Percentiles rank a stretch among this genome's conserved stretches.
Conservation (phyloP, 345 rosid genomes). For the Orychophragmus violaceus region DNA sequence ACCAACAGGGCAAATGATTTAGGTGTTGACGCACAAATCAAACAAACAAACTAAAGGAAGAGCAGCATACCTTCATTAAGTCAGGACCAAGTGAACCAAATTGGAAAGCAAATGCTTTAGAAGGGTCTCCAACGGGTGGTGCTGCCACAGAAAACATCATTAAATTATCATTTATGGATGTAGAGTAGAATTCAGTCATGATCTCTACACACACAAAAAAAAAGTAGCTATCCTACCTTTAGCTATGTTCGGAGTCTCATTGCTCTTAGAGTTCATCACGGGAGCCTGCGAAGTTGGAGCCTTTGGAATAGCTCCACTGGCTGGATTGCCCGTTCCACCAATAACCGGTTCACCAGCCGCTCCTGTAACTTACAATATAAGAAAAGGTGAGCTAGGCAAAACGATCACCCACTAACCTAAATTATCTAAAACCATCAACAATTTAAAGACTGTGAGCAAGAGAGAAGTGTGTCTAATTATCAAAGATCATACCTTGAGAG, state of each 20-base stretch:
- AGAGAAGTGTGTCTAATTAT: no score
- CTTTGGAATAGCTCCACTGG: conserved; percentile 56
- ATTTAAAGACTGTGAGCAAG: no score
- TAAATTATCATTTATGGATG: neutral
- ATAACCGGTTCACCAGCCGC: conserved; percentile 41
- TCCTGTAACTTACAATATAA: conserved; percentile 30
- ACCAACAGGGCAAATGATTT: conserved; percentile 9
- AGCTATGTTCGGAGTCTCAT: conserved; percentile 35
- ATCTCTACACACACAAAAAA: neutral
- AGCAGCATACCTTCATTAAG: conserved; percentile 69
- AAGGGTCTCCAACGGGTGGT: conserved; percentile 59
- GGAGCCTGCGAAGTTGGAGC: conserved; percentile 75
- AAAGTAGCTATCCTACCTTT: conserved; percentile 42
- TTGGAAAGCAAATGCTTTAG: conserved; percentile 64
- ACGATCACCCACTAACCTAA: neutral
- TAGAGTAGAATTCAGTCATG: neutral
- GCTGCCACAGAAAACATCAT: no score
- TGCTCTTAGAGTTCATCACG: conserved; percentile 42
- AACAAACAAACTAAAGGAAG: neutral
- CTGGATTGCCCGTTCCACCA: conserved; percentile 34
- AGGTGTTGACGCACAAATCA: conserved; percentile 6
- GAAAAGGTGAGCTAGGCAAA: neutral
- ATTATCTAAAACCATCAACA: no score
- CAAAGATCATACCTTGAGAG: conserved; percentile 45
- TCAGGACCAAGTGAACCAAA: conserved; percentile 87